These are phyloP conservation scores for Teratosphaeria zuluensis DNA, from an alignment of 2,329 filamentous ascomycete species.

Conservation along the genomic window DNA sequence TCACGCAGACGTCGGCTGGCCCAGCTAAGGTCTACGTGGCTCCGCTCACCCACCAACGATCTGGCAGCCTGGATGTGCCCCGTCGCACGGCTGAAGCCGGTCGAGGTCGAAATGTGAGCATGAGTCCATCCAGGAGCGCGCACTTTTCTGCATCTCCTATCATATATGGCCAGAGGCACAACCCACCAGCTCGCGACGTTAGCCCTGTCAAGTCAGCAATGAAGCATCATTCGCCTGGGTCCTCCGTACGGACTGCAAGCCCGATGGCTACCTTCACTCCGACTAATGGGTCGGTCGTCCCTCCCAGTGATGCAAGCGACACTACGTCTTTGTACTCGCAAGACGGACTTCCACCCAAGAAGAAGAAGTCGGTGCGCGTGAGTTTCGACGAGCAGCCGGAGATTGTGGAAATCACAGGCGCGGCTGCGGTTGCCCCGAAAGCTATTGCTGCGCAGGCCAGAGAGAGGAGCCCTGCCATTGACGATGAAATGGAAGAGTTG, in stretches of 20 bases:
- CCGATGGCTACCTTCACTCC: conserved; percentile 43
- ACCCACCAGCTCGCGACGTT: conserved; percentile 59
- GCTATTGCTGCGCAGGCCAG: conserved; percentile 23
- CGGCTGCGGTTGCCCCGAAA: conserved; percentile 39
- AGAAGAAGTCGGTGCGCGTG: conserved; percentile 60
- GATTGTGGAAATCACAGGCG: conserved; percentile 24
- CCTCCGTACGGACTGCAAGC: conserved; percentile 34
- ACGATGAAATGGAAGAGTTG: conserved; percentile 53
- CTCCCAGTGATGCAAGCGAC: conserved; percentile 48
- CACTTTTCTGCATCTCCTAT: conserved; percentile 55
- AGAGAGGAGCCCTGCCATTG: conserved; percentile 16
- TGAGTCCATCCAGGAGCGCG: conserved; percentile 58
- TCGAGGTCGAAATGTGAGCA: conserved; percentile 19
- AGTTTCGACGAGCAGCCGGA: conserved; percentile 60
- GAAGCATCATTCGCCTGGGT: conserved; percentile 54
- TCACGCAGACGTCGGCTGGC: conserved; percentile 13
- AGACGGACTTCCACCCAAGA: conserved; percentile 28
- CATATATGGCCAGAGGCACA: conserved; percentile 51
- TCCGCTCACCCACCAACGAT: conserved; percentile 13
- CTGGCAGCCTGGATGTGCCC: conserved; percentile 26
- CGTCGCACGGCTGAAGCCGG: conserved; percentile 9
- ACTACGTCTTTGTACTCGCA: conserved; percentile 36
- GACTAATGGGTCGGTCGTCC: conserved; percentile 31
- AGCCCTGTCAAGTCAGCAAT: conserved; percentile 71
- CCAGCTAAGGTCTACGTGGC: conserved; percentile 16